Base-by-base conservation (phyloP, 331 rosid genomes). In the Prunus yedoensis region DNA sequence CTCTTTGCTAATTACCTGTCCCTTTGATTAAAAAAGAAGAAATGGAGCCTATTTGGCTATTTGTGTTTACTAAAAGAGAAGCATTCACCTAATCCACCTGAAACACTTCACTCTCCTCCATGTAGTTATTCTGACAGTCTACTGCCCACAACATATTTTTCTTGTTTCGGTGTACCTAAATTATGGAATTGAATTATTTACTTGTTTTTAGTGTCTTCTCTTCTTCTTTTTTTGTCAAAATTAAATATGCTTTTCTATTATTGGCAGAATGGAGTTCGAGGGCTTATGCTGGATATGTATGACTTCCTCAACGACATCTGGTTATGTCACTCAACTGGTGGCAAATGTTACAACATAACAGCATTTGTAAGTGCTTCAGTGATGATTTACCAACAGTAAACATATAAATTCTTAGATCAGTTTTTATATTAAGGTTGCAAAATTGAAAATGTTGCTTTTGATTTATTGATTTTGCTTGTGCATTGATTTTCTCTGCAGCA, bases 251-350 rank as follows among this genome's bases (percentile, higher is more conserved):
- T 38, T 35, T 35, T 5, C 41, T 25, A 68, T 61, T 15, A 4
- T 25, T 70, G 70, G 46, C 54, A 92, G 97, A 85, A 88, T 25
- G 97, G 96, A n/a, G 93, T 90, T 32, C 84, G 96, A 50, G 97
- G 97, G 52, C 82, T 92, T 27, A 92, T 92, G 96, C 76, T 92
- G 41, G 97, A 92, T 41, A 85, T 92, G 96, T 92, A 92, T 74
- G 97, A 92, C 84, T 92, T 87, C 57, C 32, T 5, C 32, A 85
- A 87, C 28, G 93, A 88, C 70, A 77, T 92, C 3, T 90, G 97
- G 96, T 74, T 92, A 49, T 92, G 97, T 62, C 97, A 92, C 88
- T 92, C 96, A 1, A 8, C 68, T 35, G 51, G 17, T 71, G 89
- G 93, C 74, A 61, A 75, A 81, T 92, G 97, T 76, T 82, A 45